These are phyloP conservation scores for Marasmius tenuissimus DNA, from an alignment of 1,284 basidiomycete genomes.

Conservation along the genomic window DNA sequence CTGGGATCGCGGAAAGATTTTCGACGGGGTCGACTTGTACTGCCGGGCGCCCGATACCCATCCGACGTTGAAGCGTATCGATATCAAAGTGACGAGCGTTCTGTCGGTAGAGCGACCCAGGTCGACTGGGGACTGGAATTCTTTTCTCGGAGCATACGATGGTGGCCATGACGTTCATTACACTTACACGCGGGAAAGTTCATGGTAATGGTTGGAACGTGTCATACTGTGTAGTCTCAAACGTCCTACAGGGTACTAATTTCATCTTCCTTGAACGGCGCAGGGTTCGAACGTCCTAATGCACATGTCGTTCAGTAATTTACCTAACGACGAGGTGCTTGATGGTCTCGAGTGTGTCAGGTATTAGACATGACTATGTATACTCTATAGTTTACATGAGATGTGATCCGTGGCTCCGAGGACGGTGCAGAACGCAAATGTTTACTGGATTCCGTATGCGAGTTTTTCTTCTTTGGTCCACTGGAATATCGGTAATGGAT, in stretches of 20 bases:
- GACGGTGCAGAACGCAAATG: not conserved
- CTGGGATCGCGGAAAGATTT: no score
- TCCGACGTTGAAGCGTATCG: not conserved
- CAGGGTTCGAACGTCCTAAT: no score
- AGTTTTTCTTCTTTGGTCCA: conserved; percentile 54
- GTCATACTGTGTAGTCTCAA: no score
- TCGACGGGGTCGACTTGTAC: not conserved
- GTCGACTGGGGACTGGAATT: not conserved
- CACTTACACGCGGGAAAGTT: not conserved
- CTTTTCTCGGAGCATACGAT: not conserved
- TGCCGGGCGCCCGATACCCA: not conserved
- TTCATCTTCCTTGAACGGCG: no score
- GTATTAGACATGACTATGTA: no score
- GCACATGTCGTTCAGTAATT: no score
- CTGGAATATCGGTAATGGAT: conserved; percentile 73
- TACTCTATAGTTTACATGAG: no score
- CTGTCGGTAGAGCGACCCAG: not conserved
- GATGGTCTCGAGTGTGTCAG: no score
- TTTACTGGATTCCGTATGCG: conserved; percentile 30
- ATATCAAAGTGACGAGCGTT: not conserved
- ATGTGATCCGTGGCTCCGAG: no score
- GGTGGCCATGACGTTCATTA: not conserved
- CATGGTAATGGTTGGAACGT: no score
- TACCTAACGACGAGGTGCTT: no score
- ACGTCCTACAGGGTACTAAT: no score